Base-by-base conservation (phyloP, 192 early-diverging fungal species). In the Geosiphon pyriformis region DNA sequence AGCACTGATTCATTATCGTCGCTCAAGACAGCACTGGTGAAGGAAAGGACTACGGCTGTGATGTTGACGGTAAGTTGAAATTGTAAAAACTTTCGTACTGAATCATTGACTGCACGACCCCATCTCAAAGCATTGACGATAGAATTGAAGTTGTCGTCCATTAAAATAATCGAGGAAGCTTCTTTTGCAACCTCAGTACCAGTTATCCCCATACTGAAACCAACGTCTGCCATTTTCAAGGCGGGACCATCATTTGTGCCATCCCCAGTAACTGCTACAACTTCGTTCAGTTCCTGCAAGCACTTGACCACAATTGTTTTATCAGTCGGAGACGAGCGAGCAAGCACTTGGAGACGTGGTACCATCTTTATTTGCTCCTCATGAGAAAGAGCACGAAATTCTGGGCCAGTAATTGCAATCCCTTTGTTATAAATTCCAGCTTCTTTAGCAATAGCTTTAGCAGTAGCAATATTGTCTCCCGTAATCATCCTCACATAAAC, bases 401-500 rank as follows among this genome's bases (percentile, higher is more conserved):
- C 81, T 30, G 85, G 85, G 27, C 93, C 93, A 37, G 87, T 86
- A 76, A 94, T 81, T 2, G 88, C 90, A 53, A 91, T 65, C 64
- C 91, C 80, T 63, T 80, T 78, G 49, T 85, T 87, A 67, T 90
- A 75, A 55, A 98, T 96, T 58, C 93, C 93, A 50, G 92, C 89
- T 29, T 90, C 83, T 56, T 74, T 80, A 52, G 93, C 96, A 77
- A 98, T 98, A 8, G 94, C 91, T 23, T 82, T 81, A 4, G 96
- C 96, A 20, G 96, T 96, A 49, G 85, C 85, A 32, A 93, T 72
- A 80, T 93, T 83, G 80, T 96, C 85, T 60, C 87, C 85, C 15
- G 85, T 90, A 63, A 94, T 92, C 93, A 96, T 96, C 34, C 92
- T 85, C 26, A 96, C 91, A 62, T 84, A 79, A 26, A 96, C 90